Percentiles rank a stretch among this genome's conserved stretches.
Conservation (phyloP, 1,284 basidiomycete genomes). For the Lignosus rhinocerotis region DNA sequence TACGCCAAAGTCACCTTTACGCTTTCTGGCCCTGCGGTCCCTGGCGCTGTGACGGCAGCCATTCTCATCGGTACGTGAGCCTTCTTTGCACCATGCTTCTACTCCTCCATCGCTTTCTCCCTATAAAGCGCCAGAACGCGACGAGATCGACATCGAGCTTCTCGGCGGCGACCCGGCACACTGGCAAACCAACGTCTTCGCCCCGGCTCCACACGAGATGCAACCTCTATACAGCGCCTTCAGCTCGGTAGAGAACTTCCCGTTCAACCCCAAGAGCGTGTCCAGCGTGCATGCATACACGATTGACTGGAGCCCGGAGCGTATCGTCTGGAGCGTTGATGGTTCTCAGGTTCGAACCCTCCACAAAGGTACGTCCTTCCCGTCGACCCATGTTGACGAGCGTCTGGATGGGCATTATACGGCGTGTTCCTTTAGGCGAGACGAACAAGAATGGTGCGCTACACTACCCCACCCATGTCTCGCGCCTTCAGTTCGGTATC, state of each 20-base stretch:
- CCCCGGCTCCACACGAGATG: constrained; percentile 34
- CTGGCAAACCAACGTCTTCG: constrained; percentile 51
- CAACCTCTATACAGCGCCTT: constrained; percentile 42
- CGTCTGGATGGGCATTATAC: not conserved
- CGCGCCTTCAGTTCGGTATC: constrained; percentile 44
- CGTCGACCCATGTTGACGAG: not conserved
- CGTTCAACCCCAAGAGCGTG: constrained; percentile 26
- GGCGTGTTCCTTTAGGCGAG: constrained; percentile 30
- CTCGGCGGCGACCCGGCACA: constrained; percentile 40
- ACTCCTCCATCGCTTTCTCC: not conserved
- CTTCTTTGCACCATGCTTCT: not conserved
- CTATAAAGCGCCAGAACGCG: constrained; percentile 33
- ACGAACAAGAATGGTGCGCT: constrained; percentile 38
- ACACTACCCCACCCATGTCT: constrained; percentile 40
- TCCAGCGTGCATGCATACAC: constrained; percentile 38
- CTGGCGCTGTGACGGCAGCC: constrained; percentile 42
- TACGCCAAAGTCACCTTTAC: constrained; percentile 41
- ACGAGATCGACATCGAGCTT: constrained; percentile 50
- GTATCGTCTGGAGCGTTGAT: constrained; percentile 47
- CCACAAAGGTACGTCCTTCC: constrained; percentile 33
- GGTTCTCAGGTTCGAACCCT: constrained; percentile 39
- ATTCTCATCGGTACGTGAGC: constrained; percentile 40
- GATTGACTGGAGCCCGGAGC: constrained; percentile 43
- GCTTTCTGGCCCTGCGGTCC: constrained; percentile 33
- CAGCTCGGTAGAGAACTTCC: constrained; percentile 36